These are phyloP conservation scores for Elongisporangium prolatum DNA, from an alignment of 352 stramenopile species.

Conservation along the genomic window DNA sequence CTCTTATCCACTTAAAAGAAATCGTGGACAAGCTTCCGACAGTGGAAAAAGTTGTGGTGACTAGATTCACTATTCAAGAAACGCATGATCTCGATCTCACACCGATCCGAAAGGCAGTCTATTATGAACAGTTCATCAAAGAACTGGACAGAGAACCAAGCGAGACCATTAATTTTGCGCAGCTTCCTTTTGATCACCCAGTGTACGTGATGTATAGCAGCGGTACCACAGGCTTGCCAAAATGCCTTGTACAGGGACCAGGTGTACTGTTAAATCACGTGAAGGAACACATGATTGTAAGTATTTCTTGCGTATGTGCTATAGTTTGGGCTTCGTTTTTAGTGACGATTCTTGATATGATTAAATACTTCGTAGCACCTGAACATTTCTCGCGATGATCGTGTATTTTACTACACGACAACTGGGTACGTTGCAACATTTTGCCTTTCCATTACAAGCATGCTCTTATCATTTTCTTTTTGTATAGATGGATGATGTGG, in stretches of 20 bases:
- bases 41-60: constrained; percentile 54
- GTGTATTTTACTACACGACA: constrained; percentile 82
- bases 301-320: constrained; percentile 4
- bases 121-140: constrained; percentile 50
- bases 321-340: not conserved
- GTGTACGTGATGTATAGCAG: constrained; percentile 88
- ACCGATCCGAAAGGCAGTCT: constrained; percentile 44
- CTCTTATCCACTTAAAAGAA: constrained; percentile 45
- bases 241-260: constrained; percentile 82
- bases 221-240: constrained; percentile 81
- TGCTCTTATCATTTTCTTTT: not conserved
- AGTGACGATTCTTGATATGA: not conserved
- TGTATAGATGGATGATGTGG: constrained; percentile 82
- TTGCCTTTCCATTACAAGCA: not conserved
- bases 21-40: constrained; percentile 62
- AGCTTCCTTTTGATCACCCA: constrained; percentile 81
- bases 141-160: constrained; percentile 10
- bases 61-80: constrained; percentile 54
- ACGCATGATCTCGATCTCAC: constrained; percentile 58
- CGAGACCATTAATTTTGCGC: constrained; percentile 53
- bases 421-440: constrained; percentile 26
- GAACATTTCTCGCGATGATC: constrained; percentile 55
- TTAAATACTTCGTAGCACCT: constrained; percentile 30
- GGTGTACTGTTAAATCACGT: constrained; percentile 75
- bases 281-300: constrained; percentile 74